Base-by-base conservation (phyloP, 257 asterid genomes). In the Eucommia ulmoides region DNA sequence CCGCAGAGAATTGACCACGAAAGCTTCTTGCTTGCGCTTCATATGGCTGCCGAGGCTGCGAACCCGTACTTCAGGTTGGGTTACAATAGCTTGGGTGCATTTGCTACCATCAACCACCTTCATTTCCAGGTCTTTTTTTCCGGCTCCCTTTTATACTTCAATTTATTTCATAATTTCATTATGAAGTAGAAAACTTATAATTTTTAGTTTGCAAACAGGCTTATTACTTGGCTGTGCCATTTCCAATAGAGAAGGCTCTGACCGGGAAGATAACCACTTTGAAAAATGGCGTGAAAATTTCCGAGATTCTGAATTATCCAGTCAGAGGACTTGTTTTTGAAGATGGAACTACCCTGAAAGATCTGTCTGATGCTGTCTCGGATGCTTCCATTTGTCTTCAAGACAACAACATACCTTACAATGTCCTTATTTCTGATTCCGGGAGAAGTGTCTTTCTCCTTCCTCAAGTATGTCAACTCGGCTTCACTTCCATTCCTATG, bases 201-300 rank as follows among this genome's bases (percentile, higher is more conserved):
- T 42, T 42, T 2, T 2, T 42, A 2, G n/a, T 42, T 5, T 51
- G 26, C 8, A 17, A 20, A 19, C 65, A 67, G 74, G 74, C 74
- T 41, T 67, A 67, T 58, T 67, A 67, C 59, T 54, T 67, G 48
- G 69, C 62, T 47, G 65, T 67, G 42, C 65, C 69, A 10, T 67
- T 67, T 48, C 69, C 74, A 22, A 57, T 67, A 20, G 74, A 67
- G 52, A 67, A 62, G 54, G 74, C 65, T 53, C 62, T 62, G 22
- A 2, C 48, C 2, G 19, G 48, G 7, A 42, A 42, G 20, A n/a
- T 42, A 15, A 42, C 20, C 20, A 42, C 21, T 42, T 15, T n/a
- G 48, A 16, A 42, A 6, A 16, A 10, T 42, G 48, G 20, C 10
- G 48, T 42, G 20, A 16, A 42, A 42, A 16, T 42, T 21, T 42